Evolutionary conservation across 345 rosid genomes (phyloP).

Genomic region (Eucalyptus virginea): DNA sequence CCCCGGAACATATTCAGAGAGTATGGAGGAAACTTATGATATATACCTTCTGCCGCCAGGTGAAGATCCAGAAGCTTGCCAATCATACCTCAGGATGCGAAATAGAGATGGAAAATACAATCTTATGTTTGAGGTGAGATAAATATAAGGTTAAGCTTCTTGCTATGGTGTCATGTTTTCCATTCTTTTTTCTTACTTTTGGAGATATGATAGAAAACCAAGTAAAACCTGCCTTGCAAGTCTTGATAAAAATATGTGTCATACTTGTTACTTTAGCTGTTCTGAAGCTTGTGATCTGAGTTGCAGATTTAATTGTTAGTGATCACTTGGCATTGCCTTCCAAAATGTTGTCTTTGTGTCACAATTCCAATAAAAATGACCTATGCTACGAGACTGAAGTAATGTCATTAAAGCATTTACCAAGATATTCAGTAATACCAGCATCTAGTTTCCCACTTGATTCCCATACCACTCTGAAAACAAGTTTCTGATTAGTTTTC

Average conservation of each 20-base stretch:
- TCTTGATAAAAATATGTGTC: not conserved
- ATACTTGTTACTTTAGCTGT: not conserved
- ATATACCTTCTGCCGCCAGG: conserved; percentile 98
- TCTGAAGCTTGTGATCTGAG: not conserved
- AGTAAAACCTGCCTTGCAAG: not conserved
- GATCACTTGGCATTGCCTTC: not conserved
- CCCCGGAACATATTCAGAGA: conserved; percentile 46
- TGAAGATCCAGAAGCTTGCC: conserved; percentile 99
- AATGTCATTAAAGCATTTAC: not conserved
- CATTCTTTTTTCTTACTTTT: not conserved
- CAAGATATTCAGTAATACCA: not conserved
- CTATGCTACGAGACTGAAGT: not conserved
- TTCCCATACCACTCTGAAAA: not conserved
- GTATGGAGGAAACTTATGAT: conserved; percentile 90
- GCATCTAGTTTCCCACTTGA: not conserved
- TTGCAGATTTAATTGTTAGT: not conserved
- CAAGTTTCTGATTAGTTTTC: not conserved
- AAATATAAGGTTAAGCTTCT: not conserved
- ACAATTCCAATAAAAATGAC: not conserved
- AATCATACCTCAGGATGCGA: conserved; percentile 97
- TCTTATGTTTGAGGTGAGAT: conserved; percentile 95
- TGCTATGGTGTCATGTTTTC: not conserved
- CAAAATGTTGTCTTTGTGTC: not conserved
- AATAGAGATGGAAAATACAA: conserved; percentile 97
- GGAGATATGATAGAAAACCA: not conserved